These are phyloP conservation scores for Blechomonas ayalai DNA, from an alignment of 208 protist species.

Conservation along the genomic window DNA sequence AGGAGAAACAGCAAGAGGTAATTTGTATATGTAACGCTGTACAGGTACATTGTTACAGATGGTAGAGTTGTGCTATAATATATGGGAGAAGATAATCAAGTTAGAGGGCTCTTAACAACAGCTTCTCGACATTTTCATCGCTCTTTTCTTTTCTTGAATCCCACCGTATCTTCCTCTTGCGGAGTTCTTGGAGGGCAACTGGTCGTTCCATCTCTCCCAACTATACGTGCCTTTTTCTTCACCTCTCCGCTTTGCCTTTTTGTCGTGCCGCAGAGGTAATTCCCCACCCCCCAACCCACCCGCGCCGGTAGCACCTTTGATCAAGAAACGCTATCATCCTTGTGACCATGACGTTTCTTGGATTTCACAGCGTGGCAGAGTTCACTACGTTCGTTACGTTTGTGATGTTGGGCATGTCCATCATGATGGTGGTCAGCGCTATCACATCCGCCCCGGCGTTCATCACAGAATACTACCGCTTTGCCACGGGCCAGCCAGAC, in stretches of 20 bases:
- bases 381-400: conserved; percentile 76
- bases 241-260: background rate
- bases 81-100: no score
- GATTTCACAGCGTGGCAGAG: conserved; percentile 51
- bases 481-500: conserved; percentile 37
- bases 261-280: no score
- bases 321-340: background rate
- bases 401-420: conserved; percentile 74
- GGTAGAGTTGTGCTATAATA: no score
- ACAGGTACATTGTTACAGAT: no score
- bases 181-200: no score
- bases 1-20: no score
- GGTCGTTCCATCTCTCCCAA: background rate
- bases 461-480: conserved; percentile 71
- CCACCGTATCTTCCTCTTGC: no score
- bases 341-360: conserved; percentile 21
- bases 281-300: background rate
- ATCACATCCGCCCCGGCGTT: conserved; percentile 79
- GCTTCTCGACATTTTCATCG: no score
- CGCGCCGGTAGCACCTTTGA: no score
- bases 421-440: conserved; percentile 80
- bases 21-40: no score
- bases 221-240: background rate
- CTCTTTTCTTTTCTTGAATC: no score
- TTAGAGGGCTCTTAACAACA: no score